Base-by-base conservation (phyloP, 352 stramenopile genomes). In the Phytopythium sindhum region DNA sequence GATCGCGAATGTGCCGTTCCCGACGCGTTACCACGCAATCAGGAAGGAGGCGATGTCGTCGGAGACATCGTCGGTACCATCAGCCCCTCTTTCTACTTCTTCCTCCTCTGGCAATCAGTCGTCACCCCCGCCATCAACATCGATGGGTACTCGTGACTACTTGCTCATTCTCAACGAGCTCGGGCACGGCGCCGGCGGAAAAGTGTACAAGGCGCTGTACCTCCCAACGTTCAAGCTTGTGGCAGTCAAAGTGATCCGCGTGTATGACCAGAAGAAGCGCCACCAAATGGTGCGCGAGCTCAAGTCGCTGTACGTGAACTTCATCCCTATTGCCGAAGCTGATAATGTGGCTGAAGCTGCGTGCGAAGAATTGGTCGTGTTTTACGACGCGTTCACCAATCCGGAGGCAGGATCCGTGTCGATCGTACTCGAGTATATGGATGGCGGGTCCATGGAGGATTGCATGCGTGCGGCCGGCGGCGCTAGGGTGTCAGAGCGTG, bases 371-470 rank as follows among this genome's bases (percentile, higher is more conserved):
- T 80, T 97, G 37, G 90, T 97, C 11, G 67, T 90, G 11, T 97
- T 98, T 68, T 97, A 96, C 60, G 92, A 98, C 63, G 93, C 93
- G 8, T 98, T 95, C 69, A 96, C 84, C 26, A 96, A 97, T 65
- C 86, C 88, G 0, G 77, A 93, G 54, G 76, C 86, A 9, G 86
- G 89, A 9, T 89, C 80, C 0, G 90, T 98, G 14, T 96, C 84
- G 7, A 97, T 98, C 53, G 84, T 98, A n/a, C 72, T 98, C 24
- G 94, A 98, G 72, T 98, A 97, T 68, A 98, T 98, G 93, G 84
- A 97, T 59, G 89, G 83, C 12, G 94, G 94, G 1, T 97, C 89
- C 10, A 73, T 98, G 1, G 86, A 98, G 72, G 79, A 91, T 39
- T 77, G 76, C 29, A 67, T 91, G 66, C 77, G 86, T 37, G 70